Evolutionary conservation across 2,329 filamentous ascomycete genomes (phyloP), one percentile per base, ranked within the genome.

Genomic region (Pseudopithomyces maydicus): DNA sequence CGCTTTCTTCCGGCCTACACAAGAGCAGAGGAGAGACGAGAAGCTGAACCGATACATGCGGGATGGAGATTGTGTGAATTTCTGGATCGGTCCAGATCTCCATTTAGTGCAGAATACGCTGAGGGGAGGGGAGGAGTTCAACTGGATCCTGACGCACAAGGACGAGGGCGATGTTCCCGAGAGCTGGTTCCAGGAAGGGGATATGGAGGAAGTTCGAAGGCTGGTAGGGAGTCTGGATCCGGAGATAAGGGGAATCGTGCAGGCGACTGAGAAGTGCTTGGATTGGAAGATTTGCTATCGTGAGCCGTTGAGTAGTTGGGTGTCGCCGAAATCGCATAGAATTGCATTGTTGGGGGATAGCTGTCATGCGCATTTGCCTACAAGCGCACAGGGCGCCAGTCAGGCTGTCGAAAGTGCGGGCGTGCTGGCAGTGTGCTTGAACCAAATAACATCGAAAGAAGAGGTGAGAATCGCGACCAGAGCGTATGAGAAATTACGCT

Each of bases 241-340:
- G 0, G 71, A 75, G 19, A 80, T 83, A 43, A 74, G 74, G 19
- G 78, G 78, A 1, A 79, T 81, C 2, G 76, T 84, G n/a, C 69
- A 75, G 29, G 76, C 76, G 57, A 83, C 79, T 8, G 72, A 77
- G 22, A 67, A 71, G 2, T 79, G 79, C 36, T 70, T 84, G 3
- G 81, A 83, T 66, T 84, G 81, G 81, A 82, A 82, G 62, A 80
- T 84, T 38, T 81, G 80, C 59, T 83, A 82, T 59, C 75, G 81
- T 44, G 79, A 83, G 61, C 81, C 81, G 3, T 73, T 82, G 32
- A 76, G 79, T 0, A 79, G 76, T 0, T 85, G 82, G 82, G 74
- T 83, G 1, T 80, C 77, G 0, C 66, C 70, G 7, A 75, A 74
- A 46, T 44, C 17, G 4, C 78, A 80, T 50, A 74, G 76, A 41